Evolutionary conservation across 768 basidiomycete species (phyloP), one percentile per base, ranked within the genome.

Genomic region (Termitomyces sp.): DNA sequence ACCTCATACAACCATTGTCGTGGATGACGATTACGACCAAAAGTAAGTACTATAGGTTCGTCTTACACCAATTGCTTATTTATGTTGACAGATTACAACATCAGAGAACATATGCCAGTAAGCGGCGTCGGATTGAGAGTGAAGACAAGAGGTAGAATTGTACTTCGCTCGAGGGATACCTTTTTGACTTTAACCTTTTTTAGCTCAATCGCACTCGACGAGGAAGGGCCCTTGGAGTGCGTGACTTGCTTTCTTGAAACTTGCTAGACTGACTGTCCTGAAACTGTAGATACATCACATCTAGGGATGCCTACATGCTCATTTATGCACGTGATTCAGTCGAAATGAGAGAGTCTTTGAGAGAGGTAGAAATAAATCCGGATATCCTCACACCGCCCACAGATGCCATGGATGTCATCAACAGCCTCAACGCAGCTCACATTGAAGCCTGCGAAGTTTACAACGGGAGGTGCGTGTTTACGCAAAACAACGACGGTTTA

Each of bases 301-400:
- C 93, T 2, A 89, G 83, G 72, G 93, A 97, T 65, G 93, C 93
- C 6, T 97, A 98, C 72, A 96, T 98, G 94, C 80, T 98, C 35
- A 87, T 98, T 56, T 98, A 98, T 71, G 81, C 83, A 40, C 82
- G 84, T 35, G n/a, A 52, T 36, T 33, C 32, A n/a, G 40, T 36
- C 4, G 35, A 49, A 5, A 23, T 28, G 26, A 43, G 32, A 16
- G 49, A 50, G 18, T 28, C 40, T 4, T 23, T 28, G 26, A 43
- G 32, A 16, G 49, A 50, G 13, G 35, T 33, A 10, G 54, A 49
- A 41, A n/a, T 28, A 32, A 49, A 5, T 16, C 14, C 13, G 23
- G n/a, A 56, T 2, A 51, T 55, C 9, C 61, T 61, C 32, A 46
- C 32, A 36, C 88, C 87, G 33, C 89, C 90, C 0, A 63, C 72